phyloP scores from a whole-genome alignment of 805 yeast species.

The Zygoascus bituminiphila region DNA sequence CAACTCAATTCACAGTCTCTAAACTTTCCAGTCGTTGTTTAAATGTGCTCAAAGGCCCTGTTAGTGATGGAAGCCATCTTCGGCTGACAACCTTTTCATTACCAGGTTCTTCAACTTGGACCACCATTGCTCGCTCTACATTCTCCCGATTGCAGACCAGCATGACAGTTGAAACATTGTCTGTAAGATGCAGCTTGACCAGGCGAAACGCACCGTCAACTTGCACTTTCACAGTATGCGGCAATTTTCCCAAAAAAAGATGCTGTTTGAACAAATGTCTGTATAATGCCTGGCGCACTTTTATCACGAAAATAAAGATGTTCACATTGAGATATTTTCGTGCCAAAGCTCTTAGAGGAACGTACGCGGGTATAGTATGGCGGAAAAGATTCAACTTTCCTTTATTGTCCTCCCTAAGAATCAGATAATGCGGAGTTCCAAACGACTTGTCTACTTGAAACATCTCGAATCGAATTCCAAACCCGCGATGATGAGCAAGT shows the following conservation, averaged over 20 bases:
- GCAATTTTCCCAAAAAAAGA: conserved; percentile 66
- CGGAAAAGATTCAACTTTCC: conserved; percentile 9
- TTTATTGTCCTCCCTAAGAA: conserved; percentile 8
- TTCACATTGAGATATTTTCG: conserved; percentile 9
- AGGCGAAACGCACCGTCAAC: conserved; percentile 12
- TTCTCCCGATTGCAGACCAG: conserved; percentile 9
- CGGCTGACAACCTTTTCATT: neutral
- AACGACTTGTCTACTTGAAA: conserved; percentile 6
- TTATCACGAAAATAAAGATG: conserved; percentile 11
- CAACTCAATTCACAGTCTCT: neutral
- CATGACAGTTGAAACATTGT: conserved; percentile 1
- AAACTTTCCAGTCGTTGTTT: neutral
- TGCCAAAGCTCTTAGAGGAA: conserved; percentile 11
- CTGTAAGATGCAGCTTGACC: conserved; percentile 10
- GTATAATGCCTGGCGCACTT: conserved; percentile 39
- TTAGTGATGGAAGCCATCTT: neutral
- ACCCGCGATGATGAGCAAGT: conserved; percentile 10
- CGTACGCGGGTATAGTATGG: conserved; percentile 15
- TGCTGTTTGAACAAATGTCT: conserved; percentile 67
- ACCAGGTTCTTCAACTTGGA: neutral
- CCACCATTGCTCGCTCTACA: conserved; percentile 1
- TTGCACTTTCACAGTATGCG: conserved; percentile 9
- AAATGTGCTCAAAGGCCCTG: neutral
- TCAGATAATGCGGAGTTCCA: conserved; percentile 17
- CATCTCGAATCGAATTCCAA: conserved; percentile 19